Percentiles rank a stretch among this genome's conserved stretches.
Conservation (phyloP, 2,329 filamentous ascomycete genomes). For the Niveomyces coronatus region DNA sequence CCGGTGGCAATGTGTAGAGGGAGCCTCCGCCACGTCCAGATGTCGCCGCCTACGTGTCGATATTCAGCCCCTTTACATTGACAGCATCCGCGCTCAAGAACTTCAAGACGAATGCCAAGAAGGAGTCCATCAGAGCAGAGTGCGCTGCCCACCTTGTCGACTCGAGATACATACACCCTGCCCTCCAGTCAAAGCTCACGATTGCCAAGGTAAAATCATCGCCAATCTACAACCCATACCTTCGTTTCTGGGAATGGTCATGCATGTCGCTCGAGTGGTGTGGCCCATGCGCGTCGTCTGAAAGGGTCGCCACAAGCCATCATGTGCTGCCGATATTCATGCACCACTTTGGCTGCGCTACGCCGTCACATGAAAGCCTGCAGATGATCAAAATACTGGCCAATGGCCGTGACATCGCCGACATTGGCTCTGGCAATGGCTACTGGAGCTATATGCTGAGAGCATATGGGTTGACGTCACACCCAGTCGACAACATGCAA, state of each 20-base stretch:
- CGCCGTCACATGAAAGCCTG: conserved; percentile 57
- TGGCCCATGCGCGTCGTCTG: conserved; percentile 45
- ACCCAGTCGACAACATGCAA: conserved; percentile 56
- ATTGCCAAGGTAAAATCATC: conserved; percentile 36
- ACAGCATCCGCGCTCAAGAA: conserved; percentile 52
- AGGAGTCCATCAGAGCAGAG: conserved; percentile 47
- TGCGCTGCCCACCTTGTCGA: conserved; percentile 45
- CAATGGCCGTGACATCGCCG: conserved; percentile 44
- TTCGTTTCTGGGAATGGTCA: conserved; percentile 57
- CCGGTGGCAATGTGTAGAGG: conserved; percentile 16
- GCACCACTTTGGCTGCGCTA: conserved; percentile 69
- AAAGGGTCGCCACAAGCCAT: conserved; percentile 46
- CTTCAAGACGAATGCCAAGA: conserved; percentile 53
- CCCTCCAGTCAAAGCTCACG: conserved; percentile 26
- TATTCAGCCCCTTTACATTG: conserved; percentile 52
- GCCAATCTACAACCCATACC: conserved; percentile 50
- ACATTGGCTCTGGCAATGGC: conserved; percentile 62
- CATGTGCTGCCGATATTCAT: conserved; percentile 63
- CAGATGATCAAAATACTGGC: conserved; percentile 47
- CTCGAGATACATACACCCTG: conserved; percentile 41
- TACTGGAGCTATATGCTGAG: conserved; percentile 69
- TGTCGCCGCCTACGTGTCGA: conserved; percentile 53
- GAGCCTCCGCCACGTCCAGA: conserved; percentile 45
- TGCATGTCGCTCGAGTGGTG: conserved; percentile 55
- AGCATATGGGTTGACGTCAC: conserved; percentile 41